phyloP scores from a whole-genome alignment of 345 rosid genomes.

The Arabidopsis suecica region DNA sequence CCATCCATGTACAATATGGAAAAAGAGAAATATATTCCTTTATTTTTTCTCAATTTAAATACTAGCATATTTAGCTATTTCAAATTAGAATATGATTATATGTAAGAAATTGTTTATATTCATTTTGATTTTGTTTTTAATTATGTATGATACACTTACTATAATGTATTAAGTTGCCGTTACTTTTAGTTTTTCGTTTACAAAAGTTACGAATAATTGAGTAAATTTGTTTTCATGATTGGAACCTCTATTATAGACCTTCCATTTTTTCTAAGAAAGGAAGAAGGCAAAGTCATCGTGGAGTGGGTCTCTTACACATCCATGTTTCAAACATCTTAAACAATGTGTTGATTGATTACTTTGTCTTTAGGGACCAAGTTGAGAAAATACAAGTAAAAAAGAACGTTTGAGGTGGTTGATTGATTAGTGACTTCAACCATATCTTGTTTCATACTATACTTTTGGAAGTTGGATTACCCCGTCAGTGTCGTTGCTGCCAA shows the following conservation, averaged over 20 bases:
- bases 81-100: too few relatives aligned
- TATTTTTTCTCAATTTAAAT: too few relatives aligned
- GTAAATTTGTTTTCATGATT: slow-evolving; percentile 15
- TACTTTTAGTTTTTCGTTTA: neutral
- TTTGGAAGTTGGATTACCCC: too few relatives aligned
- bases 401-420: neutral
- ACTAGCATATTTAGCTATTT: too few relatives aligned
- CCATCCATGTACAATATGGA: neutral
- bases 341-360: slow-evolving; percentile 28
- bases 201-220: neutral
- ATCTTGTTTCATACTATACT: neutral
- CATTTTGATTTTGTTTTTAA: too few relatives aligned
- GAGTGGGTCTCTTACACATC: slow-evolving; percentile 35
- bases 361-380: slow-evolving; percentile 21
- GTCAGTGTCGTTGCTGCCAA: too few relatives aligned
- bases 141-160: neutral
- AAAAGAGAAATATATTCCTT: neutral
- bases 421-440: neutral
- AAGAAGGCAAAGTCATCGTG: slow-evolving; percentile 30
- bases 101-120: too few relatives aligned
- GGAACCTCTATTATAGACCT: neutral
- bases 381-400: neutral
- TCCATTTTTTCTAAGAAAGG: neutral
- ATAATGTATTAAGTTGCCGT: too few relatives aligned
- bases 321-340: slow-evolving; percentile 21